Percentiles rank a stretch among this genome's conserved stretches.
phyloP scores from a whole-genome alignment of 768 basidiomycete genomes.

The Xerocomellus amylosporus region DNA sequence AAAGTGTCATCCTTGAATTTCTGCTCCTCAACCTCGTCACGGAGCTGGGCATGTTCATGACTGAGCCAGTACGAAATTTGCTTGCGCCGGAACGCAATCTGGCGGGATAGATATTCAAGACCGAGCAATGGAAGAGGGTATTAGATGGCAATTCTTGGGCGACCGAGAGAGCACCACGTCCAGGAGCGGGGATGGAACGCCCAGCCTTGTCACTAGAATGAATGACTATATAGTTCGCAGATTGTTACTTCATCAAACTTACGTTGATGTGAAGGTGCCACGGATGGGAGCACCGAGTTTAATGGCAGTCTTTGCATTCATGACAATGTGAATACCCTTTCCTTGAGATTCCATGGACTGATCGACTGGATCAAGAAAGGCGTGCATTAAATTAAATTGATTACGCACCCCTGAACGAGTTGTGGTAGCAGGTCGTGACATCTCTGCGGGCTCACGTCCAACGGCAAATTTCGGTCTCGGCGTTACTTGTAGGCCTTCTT shows the following conservation, averaged over 20 bases:
- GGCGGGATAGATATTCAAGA: conserved; percentile 85
- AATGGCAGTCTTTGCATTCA: conserved; percentile 94
- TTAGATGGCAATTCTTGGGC: conserved; percentile 83
- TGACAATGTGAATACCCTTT: conserved; percentile 96
- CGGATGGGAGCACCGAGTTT: conserved; percentile 93
- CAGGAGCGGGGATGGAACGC: conserved; percentile 95
- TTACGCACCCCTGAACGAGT: conserved; percentile 85
- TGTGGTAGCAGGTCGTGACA: conserved; percentile 96
- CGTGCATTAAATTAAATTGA: not conserved
- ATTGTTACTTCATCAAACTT: conserved; percentile 31
- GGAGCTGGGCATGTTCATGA: conserved; percentile 83
- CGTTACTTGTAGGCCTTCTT: conserved; percentile 98
- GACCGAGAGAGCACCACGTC: conserved; percentile 85
- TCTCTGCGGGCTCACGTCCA: conserved; percentile 98
- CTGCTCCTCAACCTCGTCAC: conserved; percentile 67
- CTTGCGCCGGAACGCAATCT: conserved; percentile 90
- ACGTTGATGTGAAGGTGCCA: conserved; percentile 91
- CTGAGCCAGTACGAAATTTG: conserved; percentile 95
- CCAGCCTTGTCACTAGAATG: conserved; percentile 89
- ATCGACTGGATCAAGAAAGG: conserved; percentile 2
- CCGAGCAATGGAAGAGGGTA: conserved; percentile 79
- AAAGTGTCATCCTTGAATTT: conserved; percentile 49
- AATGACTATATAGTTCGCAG: conserved; percentile 2
- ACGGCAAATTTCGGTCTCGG: conserved; percentile 97
- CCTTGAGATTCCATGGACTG: conserved; percentile 97